A percentile compares a stretch with the other conserved stretches of the same genome.
phyloP scores from a whole-genome alignment of 176 grass and related monocot species.

The Phoenix roebelenii region DNA sequence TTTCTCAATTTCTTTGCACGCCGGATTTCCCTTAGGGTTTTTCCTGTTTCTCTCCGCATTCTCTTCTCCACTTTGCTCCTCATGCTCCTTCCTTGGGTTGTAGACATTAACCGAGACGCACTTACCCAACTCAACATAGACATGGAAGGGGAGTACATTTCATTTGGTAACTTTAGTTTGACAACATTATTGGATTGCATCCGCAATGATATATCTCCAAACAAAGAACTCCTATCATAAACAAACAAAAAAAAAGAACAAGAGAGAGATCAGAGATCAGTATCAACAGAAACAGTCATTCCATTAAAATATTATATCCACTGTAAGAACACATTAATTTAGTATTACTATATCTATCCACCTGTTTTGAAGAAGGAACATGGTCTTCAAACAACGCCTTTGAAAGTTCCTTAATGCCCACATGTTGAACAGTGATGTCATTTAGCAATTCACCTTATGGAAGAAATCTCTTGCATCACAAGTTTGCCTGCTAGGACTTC shows the following conservation, averaged over 20 bases:
- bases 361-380: conserved; percentile 8
- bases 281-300: no score
- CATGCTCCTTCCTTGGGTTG: conserved; percentile 79
- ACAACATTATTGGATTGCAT: conserved; percentile 1
- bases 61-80: conserved; percentile 90
- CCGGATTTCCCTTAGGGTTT: conserved; percentile 77
- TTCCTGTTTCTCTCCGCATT: conserved; percentile 81
- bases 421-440: conserved; percentile 3
- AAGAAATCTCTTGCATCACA: no score
- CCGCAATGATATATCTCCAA: conserved; percentile 1
- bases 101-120: conserved; percentile 58
- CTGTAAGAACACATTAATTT: not conserved
- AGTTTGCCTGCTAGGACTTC: no score
- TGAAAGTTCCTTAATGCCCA: conserved; percentile 8
- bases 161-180: not conserved
- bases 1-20: conserved; percentile 81
- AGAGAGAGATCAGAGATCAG: not conserved
- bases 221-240: conserved; percentile 2
- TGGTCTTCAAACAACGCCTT: not conserved
- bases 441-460: not conserved
- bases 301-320: no score
- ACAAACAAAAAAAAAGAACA: not conserved
- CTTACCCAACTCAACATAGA: conserved; percentile 6
- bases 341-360: not conserved
- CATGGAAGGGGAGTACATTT: not conserved